These are phyloP conservation scores for Hapsidospora chrysogenum DNA, from an alignment of 495 filamentous ascomycete genomes.

Conservation along the genomic window DNA sequence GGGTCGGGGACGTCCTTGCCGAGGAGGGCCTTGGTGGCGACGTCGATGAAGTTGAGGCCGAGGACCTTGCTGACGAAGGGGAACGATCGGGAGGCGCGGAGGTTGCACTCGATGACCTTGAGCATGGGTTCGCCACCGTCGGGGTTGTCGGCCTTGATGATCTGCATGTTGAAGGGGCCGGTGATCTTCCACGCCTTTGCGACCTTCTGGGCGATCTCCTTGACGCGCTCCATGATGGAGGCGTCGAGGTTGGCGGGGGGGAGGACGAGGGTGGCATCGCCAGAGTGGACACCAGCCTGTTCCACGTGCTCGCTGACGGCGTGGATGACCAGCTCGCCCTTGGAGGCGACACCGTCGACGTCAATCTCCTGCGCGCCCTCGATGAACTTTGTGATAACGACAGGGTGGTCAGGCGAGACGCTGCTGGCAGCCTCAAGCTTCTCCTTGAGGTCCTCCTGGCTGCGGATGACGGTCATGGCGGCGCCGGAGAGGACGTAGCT, in stretches of 20 bases:
- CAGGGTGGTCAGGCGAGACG: conserved; percentile 92
- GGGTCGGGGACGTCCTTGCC: conserved; percentile 75
- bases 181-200: conserved; percentile 95
- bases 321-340: conserved; percentile 76
- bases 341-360: conserved; percentile 83
- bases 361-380: conserved; percentile 96
- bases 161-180: conserved; percentile 98
- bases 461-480: conserved; percentile 98
- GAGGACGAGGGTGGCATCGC: conserved; percentile 91
- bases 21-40: conserved; percentile 84
- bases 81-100: conserved; percentile 94
- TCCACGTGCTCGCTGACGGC: conserved; percentile 96
- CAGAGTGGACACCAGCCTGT: conserved; percentile 94
- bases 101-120: conserved; percentile 98
- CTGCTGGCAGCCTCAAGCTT: conserved; percentile 80
- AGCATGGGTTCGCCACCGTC: conserved; percentile 56
- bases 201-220: conserved; percentile 90
- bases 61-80: conserved; percentile 96
- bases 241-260: conserved; percentile 68
- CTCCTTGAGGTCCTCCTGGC: conserved; percentile 71
- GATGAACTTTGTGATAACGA: conserved; percentile 99
- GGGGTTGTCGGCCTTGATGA: conserved; percentile 75
- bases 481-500: conserved; percentile 97
- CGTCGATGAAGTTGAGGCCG: conserved; percentile 92
- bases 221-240: conserved; percentile 62